phyloP scores from a whole-genome alignment of 2,329 filamentous ascomycete genomes.

The Pseudogymnoascus sp. region DNA sequence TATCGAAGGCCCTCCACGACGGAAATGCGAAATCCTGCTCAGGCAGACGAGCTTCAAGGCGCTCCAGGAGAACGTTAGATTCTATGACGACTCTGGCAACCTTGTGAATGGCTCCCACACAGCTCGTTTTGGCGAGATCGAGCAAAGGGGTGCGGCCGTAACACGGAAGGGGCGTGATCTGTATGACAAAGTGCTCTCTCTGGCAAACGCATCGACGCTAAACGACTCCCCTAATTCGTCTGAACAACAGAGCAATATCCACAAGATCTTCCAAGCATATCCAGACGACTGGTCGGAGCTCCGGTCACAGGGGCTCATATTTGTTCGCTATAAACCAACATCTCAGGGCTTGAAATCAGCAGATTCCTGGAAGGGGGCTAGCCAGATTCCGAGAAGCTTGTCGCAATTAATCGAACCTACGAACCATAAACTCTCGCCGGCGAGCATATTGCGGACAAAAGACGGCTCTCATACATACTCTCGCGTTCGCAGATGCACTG shows the following conservation, averaged over 20 bases:
- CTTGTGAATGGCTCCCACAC: slow-evolving; percentile 35
- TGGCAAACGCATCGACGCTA: too few species aligned
- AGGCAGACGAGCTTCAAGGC: slow-evolving; percentile 49
- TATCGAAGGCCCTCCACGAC: slow-evolving; percentile 44
- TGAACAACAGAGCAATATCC: too few species aligned
- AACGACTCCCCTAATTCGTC: too few species aligned
- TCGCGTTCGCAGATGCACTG: neutral
- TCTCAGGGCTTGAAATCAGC: slow-evolving; percentile 10
- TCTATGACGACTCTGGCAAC: slow-evolving; percentile 23
- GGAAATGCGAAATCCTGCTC: slow-evolving; percentile 40
- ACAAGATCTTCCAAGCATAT: slow-evolving; percentile 30
- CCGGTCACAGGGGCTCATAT: slow-evolving; percentile 32
- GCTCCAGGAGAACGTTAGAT: slow-evolving; percentile 40
- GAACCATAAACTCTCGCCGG: neutral
- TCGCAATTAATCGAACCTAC: slow-evolving; percentile 22
- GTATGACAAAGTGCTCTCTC: slow-evolving; percentile 38
- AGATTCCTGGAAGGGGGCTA: neutral
- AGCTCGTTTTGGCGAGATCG: slow-evolving; percentile 47
- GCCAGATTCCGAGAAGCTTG: slow-evolving; percentile 16
- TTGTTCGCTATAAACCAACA: slow-evolving; percentile 31
- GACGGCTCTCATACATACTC: neutral
- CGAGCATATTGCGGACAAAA: neutral
- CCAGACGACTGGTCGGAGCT: slow-evolving; percentile 38
- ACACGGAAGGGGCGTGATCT: slow-evolving; percentile 38
- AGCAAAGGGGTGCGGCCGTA: slow-evolving; percentile 45